Evolutionary conservation across 768 basidiomycete genomes (phyloP).

Genomic region (Naganishia onofrii): DNA sequence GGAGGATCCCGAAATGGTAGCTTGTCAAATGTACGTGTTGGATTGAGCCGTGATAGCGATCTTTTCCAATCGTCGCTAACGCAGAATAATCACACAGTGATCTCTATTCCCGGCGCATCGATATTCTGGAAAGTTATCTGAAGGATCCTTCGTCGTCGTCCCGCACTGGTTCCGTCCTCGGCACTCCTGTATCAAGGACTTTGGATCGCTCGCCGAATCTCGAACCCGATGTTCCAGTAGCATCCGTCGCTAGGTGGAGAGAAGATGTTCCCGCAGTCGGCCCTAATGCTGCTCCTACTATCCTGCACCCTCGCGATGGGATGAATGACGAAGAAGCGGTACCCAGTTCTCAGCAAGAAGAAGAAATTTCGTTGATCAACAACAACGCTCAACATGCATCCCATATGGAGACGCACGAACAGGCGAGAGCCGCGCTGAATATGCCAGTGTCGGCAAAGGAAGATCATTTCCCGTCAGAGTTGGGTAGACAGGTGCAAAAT

Average conservation of each 20-base stretch:
- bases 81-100: conserved; percentile 7
- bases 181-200: conserved; percentile 4
- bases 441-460: not conserved
- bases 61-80: conserved; percentile 3
- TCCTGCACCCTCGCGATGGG: not conserved
- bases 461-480: not conserved
- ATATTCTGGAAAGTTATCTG: conserved; percentile 32
- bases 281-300: not conserved
- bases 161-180: conserved; percentile 14
- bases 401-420: not conserved
- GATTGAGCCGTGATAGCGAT: not conserved
- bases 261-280: conserved; percentile 6
- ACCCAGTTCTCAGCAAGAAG: conserved; percentile 7
- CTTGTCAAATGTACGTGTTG: conserved; percentile 36
- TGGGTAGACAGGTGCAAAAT: not conserved
- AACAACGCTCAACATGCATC: not conserved
- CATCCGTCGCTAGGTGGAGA: conserved; percentile 10
- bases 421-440: not conserved
- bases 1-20: conserved; percentile 44
- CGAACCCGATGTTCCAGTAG: not conserved
- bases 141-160: conserved; percentile 12
- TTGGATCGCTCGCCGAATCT: conserved; percentile 16
- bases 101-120: conserved; percentile 35
- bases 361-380: not conserved
- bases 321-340: not conserved